phyloP scores from a whole-genome alignment of 441 rosid genomes.

The Erodium chrysanthum region DNA sequence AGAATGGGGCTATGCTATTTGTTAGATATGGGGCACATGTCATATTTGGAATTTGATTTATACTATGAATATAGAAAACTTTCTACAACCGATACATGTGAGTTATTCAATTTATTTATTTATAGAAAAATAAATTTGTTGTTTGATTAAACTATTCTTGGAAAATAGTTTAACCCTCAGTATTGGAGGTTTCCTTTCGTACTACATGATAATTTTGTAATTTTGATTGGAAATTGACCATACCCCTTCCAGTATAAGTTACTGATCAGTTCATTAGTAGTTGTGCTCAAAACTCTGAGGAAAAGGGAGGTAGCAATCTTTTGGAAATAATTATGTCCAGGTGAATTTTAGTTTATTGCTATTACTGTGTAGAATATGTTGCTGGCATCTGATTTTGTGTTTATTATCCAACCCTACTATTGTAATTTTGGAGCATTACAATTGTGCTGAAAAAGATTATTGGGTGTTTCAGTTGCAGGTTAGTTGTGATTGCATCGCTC shows the following conservation, averaged over 20 bases:
- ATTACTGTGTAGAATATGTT: neutral
- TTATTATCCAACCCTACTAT: neutral
- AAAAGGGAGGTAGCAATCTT: neutral
- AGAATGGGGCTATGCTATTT: neutral
- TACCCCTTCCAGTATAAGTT: neutral
- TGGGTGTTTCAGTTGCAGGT: conserved; percentile 3
- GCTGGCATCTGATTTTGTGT: neutral
- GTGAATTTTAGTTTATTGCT: neutral
- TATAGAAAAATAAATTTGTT: neutral
- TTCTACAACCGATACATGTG: neutral
- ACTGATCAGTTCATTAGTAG: neutral
- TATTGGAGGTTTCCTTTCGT: conserved; percentile 1
- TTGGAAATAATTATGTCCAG: neutral
- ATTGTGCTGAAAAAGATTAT: neutral
- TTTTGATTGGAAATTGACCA: neutral
- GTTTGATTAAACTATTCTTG: neutral
- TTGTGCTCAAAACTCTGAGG: neutral
- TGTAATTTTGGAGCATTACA: neutral
- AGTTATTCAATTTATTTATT: neutral
- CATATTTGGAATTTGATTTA: neutral
- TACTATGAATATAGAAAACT: neutral
- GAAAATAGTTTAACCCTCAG: neutral
- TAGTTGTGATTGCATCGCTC: neutral
- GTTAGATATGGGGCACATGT: neutral
- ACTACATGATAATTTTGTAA: neutral